Evolutionary conservation across 2,329 filamentous ascomycete species (phyloP).

Genomic region (Calonectria hongkongensis): DNA sequence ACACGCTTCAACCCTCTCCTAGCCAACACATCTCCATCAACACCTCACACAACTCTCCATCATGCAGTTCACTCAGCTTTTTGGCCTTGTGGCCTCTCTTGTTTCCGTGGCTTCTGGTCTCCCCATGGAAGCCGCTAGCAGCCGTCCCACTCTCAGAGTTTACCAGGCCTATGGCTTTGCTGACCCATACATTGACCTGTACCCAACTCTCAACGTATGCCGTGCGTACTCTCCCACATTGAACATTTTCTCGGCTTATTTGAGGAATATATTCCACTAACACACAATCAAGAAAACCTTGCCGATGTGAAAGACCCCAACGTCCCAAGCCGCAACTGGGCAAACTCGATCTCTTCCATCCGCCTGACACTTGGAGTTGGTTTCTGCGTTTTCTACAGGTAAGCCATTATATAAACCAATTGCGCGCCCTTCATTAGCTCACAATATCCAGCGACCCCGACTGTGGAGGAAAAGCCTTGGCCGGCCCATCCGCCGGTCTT

Average conservation of each 20-base stretch:
- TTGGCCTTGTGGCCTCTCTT: conserved; percentile 15
- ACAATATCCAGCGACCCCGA: background rate
- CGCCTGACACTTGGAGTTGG: conserved; percentile 1
- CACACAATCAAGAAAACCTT: background rate
- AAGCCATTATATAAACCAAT: background rate
- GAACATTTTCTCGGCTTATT: too few species aligned
- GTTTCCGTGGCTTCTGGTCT: background rate
- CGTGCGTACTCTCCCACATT: background rate
- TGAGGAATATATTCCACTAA: background rate
- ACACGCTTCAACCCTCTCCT: background rate
- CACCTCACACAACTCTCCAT: background rate
- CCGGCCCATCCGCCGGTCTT: background rate
- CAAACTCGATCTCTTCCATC: conserved; percentile 1
- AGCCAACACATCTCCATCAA: background rate
- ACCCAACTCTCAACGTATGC: background rate
- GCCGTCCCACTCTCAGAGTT: conserved; percentile 4
- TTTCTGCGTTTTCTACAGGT: conserved; percentile 14
- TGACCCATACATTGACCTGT: background rate
- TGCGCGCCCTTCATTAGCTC: background rate
- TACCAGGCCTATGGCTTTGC: background rate
- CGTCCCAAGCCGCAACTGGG: background rate
- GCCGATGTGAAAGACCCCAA: background rate
- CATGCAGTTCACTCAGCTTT: conserved; percentile 3
- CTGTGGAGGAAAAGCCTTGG: background rate
- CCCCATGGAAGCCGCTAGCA: conserved; percentile 6